Evolutionary conservation across 2,329 filamentous ascomycete species (phyloP).

Genomic region (Fusarium sp.): DNA sequence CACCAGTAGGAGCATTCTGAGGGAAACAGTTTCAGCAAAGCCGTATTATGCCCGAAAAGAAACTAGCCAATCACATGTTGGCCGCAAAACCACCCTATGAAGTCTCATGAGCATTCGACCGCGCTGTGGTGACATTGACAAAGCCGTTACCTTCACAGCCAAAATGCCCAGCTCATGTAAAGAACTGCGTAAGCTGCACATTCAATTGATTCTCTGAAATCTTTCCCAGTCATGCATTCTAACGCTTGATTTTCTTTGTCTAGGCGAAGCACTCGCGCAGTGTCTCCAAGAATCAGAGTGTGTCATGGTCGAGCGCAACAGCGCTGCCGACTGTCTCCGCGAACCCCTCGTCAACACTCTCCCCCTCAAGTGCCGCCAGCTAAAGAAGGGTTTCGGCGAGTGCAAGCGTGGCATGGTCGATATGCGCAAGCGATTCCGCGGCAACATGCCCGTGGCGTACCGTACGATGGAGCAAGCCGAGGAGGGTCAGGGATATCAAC

Average conservation of each 20-base stretch:
- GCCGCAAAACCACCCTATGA: conserved; percentile 42
- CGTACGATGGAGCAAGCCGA: conserved; percentile 69
- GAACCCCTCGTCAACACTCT: conserved; percentile 84
- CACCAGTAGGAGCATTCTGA: not conserved
- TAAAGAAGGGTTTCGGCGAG: conserved; percentile 92
- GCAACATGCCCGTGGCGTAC: conserved; percentile 86
- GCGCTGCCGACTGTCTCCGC: conserved; percentile 87
- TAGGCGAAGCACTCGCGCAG: conserved; percentile 90
- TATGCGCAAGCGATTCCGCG: conserved; percentile 98
- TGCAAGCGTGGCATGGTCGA: conserved; percentile 97
- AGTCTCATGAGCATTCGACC: conserved; percentile 38
- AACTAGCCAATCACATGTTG: conserved; percentile 44
- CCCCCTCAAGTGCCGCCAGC: conserved; percentile 88
- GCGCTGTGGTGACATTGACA: conserved; percentile 36
- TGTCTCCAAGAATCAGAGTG: conserved; percentile 98
- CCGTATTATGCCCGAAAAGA: conserved; percentile 10
- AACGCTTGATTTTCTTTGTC: conserved; percentile 2
- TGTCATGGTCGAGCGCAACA: conserved; percentile 91
- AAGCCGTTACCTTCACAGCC: conserved; percentile 31
- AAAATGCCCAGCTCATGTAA: conserved; percentile 95
- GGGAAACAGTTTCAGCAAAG: conserved; percentile 7
- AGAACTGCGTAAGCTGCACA: conserved; percentile 82
- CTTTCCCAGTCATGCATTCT: not conserved
- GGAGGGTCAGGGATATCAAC: conserved; percentile 70
- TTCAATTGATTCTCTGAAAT: not conserved